Conservation (phyloP, 148 eudicot genomes). For the Fagopyrum homotropicum region DNA sequence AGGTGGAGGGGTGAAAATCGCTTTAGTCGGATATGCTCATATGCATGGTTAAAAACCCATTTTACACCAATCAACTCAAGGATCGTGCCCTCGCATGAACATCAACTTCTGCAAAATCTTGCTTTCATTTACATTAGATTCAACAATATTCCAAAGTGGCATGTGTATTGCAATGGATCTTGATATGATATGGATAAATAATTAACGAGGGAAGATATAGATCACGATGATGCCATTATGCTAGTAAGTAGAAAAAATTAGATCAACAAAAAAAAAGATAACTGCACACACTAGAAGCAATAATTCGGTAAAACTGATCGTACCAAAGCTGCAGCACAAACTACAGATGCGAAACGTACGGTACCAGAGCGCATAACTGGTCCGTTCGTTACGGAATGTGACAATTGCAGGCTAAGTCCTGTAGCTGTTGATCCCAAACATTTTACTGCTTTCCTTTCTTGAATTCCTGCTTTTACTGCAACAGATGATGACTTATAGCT, state of each 20-base stretch:
- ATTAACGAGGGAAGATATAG: neutral
- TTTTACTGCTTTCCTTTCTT: neutral
- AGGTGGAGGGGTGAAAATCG: neutral
- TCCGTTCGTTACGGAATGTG: neutral
- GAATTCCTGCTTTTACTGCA: conserved; percentile 4
- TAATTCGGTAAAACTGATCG: neutral
- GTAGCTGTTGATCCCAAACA: neutral
- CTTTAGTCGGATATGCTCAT: neutral
- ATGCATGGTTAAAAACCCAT: neutral
- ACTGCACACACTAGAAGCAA: neutral
- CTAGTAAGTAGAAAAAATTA: neutral
- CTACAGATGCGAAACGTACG: neutral
- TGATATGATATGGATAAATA: neutral
- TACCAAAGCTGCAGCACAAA: conserved; percentile 4
- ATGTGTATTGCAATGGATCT: neutral
- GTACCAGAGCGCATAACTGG: neutral
- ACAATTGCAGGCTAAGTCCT: neutral
- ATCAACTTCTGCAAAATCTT: neutral
- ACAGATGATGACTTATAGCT: neutral
- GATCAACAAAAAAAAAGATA: neutral
- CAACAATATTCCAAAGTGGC: neutral
- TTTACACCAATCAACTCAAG: neutral
- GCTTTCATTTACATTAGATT: neutral
- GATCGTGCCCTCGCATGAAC: neutral
- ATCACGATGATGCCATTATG: neutral